phyloP scores from a whole-genome alignment of 2,329 filamentous ascomycete genomes.

The Dothideomycetes sp. region DNA sequence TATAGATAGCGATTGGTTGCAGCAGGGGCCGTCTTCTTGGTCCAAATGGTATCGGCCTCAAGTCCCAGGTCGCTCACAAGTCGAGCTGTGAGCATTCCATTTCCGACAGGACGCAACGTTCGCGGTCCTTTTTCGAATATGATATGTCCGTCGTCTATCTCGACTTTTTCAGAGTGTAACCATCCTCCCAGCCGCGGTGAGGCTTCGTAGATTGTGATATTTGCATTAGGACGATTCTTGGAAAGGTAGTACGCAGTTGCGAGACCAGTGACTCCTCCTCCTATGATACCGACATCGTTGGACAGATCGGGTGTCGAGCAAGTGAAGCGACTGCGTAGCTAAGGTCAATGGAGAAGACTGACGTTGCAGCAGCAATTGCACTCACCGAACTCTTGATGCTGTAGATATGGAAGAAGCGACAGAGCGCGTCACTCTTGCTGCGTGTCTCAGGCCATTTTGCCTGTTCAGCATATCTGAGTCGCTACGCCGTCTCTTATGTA shows the following conservation, averaged over 20 bases:
- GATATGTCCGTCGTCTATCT: slow-evolving; percentile 54
- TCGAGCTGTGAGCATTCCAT: slow-evolving; percentile 59
- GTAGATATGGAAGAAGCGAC: slow-evolving; percentile 1
- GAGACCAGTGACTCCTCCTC: slow-evolving; percentile 76
- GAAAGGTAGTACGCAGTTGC: slow-evolving; percentile 68
- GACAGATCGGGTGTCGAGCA: slow-evolving; percentile 13
- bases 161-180: slow-evolving; percentile 59
- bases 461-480: slow-evolving; percentile 10
- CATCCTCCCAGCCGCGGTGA: slow-evolving; percentile 67
- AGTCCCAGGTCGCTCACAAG: slow-evolving; percentile 57
- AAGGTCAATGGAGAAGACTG: too few relatives aligned
- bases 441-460: slow-evolving; percentile 9
- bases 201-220: slow-evolving; percentile 75
- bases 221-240: slow-evolving; percentile 55
- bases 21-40: slow-evolving; percentile 40
- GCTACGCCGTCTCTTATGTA: neutral
- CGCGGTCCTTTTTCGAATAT: slow-evolving; percentile 79
- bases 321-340: slow-evolving; percentile 6
- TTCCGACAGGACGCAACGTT: slow-evolving; percentile 53
- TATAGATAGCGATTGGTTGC: slow-evolving; percentile 69
- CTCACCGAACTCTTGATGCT: slow-evolving; percentile 1
- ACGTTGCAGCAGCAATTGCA: neutral
- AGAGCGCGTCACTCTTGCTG: slow-evolving; percentile 5
- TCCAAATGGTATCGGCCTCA: slow-evolving; percentile 47
- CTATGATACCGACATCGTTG: slow-evolving; percentile 56